A percentile compares a stretch with the other conserved stretches of the same genome.
These are phyloP conservation scores for Hypoxylon sp. DNA, from an alignment of 2,329 filamentous ascomycete genomes.

Conservation along the genomic window DNA sequence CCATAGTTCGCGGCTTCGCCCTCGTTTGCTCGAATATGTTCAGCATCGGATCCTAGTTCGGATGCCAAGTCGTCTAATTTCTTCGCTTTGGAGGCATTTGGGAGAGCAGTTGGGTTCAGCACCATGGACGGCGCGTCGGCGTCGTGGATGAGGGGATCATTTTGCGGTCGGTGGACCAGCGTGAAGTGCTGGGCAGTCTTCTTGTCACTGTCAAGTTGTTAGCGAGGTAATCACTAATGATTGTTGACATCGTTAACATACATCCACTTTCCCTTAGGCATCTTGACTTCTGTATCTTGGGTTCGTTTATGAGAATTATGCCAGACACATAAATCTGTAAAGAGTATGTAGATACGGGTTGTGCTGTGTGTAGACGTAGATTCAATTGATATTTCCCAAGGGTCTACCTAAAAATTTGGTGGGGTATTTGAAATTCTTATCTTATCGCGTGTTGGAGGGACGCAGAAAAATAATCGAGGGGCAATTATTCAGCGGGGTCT, in stretches of 20 bases:
- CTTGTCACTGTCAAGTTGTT: slow-evolving; percentile 72
- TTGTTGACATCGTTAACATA: slow-evolving; percentile 58
- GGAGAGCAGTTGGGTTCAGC: slow-evolving; percentile 76
- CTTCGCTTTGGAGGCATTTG: slow-evolving; percentile 70
- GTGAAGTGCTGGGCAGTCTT: slow-evolving; percentile 93
- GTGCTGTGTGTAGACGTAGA: slow-evolving; percentile 5
- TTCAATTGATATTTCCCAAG: slow-evolving; percentile 23
- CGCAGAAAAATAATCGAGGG: slow-evolving; percentile 64
- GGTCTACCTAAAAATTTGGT: slow-evolving; percentile 50
- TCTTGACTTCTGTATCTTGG: slow-evolving; percentile 62
- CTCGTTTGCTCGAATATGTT: slow-evolving; percentile 85
- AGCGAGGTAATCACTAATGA: slow-evolving; percentile 8
- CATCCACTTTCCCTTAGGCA: slow-evolving; percentile 85
- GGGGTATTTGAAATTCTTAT: slow-evolving; percentile 49
- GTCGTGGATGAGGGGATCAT: slow-evolving; percentile 98
- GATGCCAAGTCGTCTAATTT: slow-evolving; percentile 81
- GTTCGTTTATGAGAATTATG: neutral
- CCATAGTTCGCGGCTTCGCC: slow-evolving; percentile 96
- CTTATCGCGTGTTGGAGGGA: slow-evolving; percentile 50
- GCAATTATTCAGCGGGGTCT: slow-evolving; percentile 57
- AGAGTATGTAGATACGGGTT: neutral
- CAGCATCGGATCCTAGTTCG: slow-evolving; percentile 79
- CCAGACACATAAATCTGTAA: neutral
- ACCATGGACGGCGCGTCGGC: slow-evolving; percentile 90
- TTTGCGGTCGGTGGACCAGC: slow-evolving; percentile 94